Percentiles rank a stretch among this genome's conserved stretches.
phyloP scores from a whole-genome alignment of 2,329 filamentous ascomycete genomes.

The Amphichorda felina region DNA sequence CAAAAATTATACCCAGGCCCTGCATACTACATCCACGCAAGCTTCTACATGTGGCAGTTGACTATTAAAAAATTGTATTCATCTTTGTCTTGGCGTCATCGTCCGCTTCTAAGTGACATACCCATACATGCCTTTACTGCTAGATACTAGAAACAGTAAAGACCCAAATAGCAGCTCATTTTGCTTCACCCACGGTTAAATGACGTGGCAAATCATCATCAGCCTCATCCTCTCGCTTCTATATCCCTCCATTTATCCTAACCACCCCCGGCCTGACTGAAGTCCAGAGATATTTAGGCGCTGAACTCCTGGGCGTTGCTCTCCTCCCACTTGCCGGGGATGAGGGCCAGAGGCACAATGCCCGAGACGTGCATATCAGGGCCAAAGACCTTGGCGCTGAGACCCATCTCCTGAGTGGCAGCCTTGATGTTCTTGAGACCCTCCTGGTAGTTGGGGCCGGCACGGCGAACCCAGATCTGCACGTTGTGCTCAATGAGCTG shows the following conservation, averaged over 20 bases:
- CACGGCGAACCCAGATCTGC: constrained; percentile 86
- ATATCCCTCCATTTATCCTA: no score
- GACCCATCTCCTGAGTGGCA: constrained; percentile 83
- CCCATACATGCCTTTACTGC: constrained; percentile 2
- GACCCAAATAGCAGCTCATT: background rate
- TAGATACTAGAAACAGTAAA: constrained; percentile 1
- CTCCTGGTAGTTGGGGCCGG: constrained; percentile 97
- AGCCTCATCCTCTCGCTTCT: no score
- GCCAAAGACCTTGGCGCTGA: constrained; percentile 54
- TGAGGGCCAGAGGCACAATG: constrained; percentile 85
- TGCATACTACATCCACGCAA: background rate
- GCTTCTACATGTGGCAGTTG: background rate
- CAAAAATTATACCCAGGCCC: no score
- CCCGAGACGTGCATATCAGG: constrained; percentile 93
- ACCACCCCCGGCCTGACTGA: no score
- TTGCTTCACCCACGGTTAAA: constrained; percentile 1
- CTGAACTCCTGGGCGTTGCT: constrained; percentile 50
- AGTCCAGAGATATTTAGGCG: no score
- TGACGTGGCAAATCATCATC: constrained; percentile 2
- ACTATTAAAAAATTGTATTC: constrained; percentile 1
- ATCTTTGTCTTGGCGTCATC: constrained; percentile 2
- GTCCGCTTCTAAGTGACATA: constrained; percentile 5
- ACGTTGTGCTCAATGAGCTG: constrained; percentile 91
- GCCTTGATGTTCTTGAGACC: constrained; percentile 99
- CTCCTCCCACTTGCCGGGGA: constrained; percentile 52